Evolutionary conservation across 345 rosid genomes (phyloP).

Genomic region (Capsella bursapastoris): DNA sequence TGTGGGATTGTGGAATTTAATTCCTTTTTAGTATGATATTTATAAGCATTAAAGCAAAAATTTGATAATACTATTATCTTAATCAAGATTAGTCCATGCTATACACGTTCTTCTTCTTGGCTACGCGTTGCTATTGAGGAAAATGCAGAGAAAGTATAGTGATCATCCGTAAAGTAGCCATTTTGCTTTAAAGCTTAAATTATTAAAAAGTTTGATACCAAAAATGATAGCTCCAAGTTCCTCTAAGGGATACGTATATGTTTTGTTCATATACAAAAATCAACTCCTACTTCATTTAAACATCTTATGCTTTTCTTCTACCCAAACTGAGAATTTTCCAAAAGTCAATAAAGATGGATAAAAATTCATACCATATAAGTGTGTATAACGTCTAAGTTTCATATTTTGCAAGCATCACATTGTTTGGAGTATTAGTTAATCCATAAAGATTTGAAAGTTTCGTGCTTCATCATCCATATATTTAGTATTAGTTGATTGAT

Average conservation of each 20-base stretch:
- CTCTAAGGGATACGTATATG: neutral
- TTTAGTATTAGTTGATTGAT: neutral
- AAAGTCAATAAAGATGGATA: neutral
- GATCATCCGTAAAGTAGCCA: conserved; percentile 17
- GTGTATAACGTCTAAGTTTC: neutral
- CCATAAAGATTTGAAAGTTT: neutral
- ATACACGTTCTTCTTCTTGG: conserved; percentile 17
- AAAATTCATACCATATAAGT: conserved; percentile 23
- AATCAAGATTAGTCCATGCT: conserved; percentile 6
- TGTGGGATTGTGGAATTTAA: neutral
- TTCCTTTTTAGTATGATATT: neutral
- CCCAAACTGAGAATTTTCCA: neutral
- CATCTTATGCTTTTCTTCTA: neutral
- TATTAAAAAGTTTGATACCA: neutral
- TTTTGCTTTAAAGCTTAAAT: conserved; percentile 15
- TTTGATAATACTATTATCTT: neutral
- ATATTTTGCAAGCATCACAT: neutral
- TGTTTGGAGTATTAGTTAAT: neutral
- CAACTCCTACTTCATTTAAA: conserved; percentile 11
- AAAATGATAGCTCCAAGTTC: neutral
- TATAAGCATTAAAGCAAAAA: conserved; percentile 25
- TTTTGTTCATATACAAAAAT: conserved; percentile 34
- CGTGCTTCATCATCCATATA: neutral
- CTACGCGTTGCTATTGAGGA: conserved; percentile 30
- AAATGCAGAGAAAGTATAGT: conserved; percentile 28